Percentiles rank a stretch among this genome's conserved stretches.
Evolutionary conservation across 2,329 filamentous ascomycete species (phyloP).

Genomic region (Fusarium drepaniforme): DNA sequence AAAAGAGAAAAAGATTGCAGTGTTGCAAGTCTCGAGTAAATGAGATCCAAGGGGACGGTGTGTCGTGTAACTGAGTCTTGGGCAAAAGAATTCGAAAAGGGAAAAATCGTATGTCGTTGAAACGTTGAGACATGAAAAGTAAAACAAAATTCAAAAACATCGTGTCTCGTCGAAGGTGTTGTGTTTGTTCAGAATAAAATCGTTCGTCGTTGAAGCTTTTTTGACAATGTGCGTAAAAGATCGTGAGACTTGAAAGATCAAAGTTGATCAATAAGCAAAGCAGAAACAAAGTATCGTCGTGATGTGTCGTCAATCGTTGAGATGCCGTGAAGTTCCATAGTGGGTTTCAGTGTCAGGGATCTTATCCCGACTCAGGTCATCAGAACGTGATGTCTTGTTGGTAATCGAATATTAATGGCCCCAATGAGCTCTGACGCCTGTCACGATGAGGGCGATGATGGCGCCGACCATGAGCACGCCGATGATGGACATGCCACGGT

Average conservation of each 20-base stretch:
- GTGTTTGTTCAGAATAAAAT: constrained; percentile 33
- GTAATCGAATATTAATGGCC: constrained; percentile 37
- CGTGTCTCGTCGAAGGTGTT: constrained; percentile 37
- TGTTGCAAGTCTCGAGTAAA: constrained; percentile 12
- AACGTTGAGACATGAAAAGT: constrained; percentile 28
- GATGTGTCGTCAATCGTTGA: constrained; percentile 44
- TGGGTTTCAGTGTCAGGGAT: constrained; percentile 13
- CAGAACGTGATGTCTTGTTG: constrained; percentile 31
- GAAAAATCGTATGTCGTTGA: constrained; percentile 28
- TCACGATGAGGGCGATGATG: constrained; percentile 62
- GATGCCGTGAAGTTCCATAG: constrained; percentile 37
- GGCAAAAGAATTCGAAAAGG: background rate
- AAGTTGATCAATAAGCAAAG: constrained; percentile 33
- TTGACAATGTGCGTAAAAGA: constrained; percentile 35
- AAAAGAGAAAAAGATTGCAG: constrained; percentile 7
- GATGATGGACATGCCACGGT: constrained; percentile 68
- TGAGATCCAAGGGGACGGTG: constrained; percentile 1
- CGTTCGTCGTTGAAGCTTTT: constrained; percentile 37
- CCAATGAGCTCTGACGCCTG: constrained; percentile 66
- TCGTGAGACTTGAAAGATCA: constrained; percentile 32
- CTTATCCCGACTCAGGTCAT: constrained; percentile 24
- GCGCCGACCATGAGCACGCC: constrained; percentile 67
- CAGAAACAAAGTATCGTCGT: constrained; percentile 40
- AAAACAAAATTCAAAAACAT: constrained; percentile 31
- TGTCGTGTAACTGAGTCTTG: background rate